These are phyloP conservation scores for Calonectria pteridis DNA, from an alignment of 2,329 filamentous ascomycete species.

Conservation along the genomic window DNA sequence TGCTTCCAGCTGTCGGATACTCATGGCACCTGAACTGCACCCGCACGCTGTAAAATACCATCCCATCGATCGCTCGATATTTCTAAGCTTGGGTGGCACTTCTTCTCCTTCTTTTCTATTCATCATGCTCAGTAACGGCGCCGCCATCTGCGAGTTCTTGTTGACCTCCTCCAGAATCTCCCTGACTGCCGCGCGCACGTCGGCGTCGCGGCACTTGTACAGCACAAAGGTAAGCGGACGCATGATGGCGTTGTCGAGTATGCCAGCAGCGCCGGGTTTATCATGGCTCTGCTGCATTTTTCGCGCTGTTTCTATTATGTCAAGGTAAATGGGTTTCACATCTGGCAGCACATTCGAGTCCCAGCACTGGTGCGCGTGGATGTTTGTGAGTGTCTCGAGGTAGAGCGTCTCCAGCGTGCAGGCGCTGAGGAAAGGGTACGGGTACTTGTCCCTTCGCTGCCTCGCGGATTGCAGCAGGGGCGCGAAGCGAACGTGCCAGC, in stretches of 20 bases:
- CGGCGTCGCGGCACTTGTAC: slow-evolving; percentile 33
- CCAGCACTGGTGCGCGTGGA: slow-evolving; percentile 23
- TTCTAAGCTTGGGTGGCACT: slow-evolving; percentile 31
- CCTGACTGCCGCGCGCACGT: slow-evolving; percentile 25
- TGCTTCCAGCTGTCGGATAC: background rate
- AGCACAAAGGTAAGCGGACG: slow-evolving; percentile 36
- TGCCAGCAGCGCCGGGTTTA: background rate
- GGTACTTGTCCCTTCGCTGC: slow-evolving; percentile 18
- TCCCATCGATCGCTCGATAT: slow-evolving; percentile 36
- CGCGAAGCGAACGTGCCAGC: slow-evolving; percentile 35
- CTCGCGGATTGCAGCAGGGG: slow-evolving; percentile 29
- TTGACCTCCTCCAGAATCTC: slow-evolving; percentile 23
- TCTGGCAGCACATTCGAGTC: slow-evolving; percentile 34
- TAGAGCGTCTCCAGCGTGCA: slow-evolving; percentile 38
- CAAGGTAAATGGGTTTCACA: slow-evolving; percentile 30
- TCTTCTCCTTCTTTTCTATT: slow-evolving; percentile 20
- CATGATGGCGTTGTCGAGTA: slow-evolving; percentile 36
- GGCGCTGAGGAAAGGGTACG: slow-evolving; percentile 28
- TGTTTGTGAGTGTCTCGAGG: slow-evolving; percentile 30
- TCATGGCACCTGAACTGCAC: slow-evolving; percentile 14
- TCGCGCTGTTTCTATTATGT: slow-evolving; percentile 32
- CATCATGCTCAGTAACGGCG: slow-evolving; percentile 34
- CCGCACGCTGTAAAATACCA: slow-evolving; percentile 34
- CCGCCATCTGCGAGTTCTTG: slow-evolving; percentile 28
- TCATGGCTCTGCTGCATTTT: slow-evolving; percentile 21